phyloP scores from a whole-genome alignment of 352 stramenopile species.

The Globisporangium recalcitrans region DNA sequence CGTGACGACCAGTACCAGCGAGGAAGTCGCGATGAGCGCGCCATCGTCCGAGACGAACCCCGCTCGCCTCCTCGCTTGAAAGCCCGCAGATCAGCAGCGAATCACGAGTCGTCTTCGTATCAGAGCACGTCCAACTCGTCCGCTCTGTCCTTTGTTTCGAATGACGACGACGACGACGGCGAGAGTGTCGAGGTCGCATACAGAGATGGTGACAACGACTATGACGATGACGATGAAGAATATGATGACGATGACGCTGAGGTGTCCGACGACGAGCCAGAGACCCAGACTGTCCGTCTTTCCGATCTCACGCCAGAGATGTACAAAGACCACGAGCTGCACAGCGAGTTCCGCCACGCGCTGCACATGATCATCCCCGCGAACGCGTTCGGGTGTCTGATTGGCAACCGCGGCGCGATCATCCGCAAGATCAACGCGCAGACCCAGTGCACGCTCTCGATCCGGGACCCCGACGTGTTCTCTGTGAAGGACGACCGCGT shows the following conservation, averaged over 20 bases:
- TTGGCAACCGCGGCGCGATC: conserved; percentile 41
- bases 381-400: conserved; percentile 40
- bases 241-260: background rate
- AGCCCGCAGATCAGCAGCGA: background rate
- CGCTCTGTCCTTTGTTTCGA: background rate
- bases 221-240: background rate
- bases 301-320: conserved; percentile 29
- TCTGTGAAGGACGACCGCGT: conserved; percentile 49
- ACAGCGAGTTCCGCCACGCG: conserved; percentile 49
- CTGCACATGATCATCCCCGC: conserved; percentile 64
- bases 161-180: background rate
- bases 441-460: conserved; percentile 46
- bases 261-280: background rate
- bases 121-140: conserved; percentile 15
- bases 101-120: conserved; percentile 7
- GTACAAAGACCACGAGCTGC: conserved; percentile 52
- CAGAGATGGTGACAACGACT: conserved; percentile 1
- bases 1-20: background rate
- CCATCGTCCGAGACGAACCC: background rate
- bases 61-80: background rate
- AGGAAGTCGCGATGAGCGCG: background rate
- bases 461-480: conserved; percentile 31
- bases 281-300: background rate
- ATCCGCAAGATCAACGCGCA: conserved; percentile 48
- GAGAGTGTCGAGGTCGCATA: background rate